These are phyloP conservation scores for Neofusicoccum kwambonambiense DNA, from an alignment of 2,329 filamentous ascomycete genomes.

Conservation along the genomic window DNA sequence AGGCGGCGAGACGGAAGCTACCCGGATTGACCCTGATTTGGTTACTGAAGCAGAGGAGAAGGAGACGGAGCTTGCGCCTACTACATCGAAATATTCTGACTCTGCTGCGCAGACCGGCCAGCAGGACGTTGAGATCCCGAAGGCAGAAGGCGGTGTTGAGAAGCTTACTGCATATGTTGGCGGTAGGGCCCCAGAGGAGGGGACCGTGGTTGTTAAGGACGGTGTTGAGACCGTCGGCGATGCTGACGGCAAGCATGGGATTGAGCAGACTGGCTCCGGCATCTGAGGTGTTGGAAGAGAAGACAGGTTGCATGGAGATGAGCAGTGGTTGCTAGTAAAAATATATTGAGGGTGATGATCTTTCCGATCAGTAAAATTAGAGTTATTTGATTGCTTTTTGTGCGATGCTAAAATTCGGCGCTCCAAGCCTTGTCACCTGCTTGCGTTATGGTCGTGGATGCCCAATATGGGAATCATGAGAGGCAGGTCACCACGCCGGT, in stretches of 20 bases:
- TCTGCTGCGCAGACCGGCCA: constrained; percentile 27
- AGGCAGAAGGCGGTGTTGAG: constrained; percentile 25
- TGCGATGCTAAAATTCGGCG: too few species aligned
- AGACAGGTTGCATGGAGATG: not conserved
- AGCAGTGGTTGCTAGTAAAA: not conserved
- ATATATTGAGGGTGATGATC: not conserved
- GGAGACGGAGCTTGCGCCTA: not conserved
- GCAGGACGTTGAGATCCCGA: constrained; percentile 25
- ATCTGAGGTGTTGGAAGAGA: not conserved
- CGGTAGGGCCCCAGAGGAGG: constrained; percentile 30
- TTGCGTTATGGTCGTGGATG: too few species aligned
- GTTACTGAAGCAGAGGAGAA: not conserved
- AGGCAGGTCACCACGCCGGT: not conserved
- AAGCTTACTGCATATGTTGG: constrained; percentile 30
- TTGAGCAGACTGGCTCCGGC: not conserved
- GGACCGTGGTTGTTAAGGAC: constrained; percentile 33
- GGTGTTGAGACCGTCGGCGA: constrained; percentile 19
- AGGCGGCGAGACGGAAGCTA: not conserved
- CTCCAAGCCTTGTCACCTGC: too few species aligned
- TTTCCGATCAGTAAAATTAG: not conserved
- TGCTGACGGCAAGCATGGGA: not conserved
- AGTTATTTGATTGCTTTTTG: not conserved
- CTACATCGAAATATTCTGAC: constrained; percentile 18
- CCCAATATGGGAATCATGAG: not conserved
- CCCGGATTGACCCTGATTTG: not conserved